Conservation (phyloP, 176 grass and related monocot genomes). For the Miscanthus lutarioriparius region DNA sequence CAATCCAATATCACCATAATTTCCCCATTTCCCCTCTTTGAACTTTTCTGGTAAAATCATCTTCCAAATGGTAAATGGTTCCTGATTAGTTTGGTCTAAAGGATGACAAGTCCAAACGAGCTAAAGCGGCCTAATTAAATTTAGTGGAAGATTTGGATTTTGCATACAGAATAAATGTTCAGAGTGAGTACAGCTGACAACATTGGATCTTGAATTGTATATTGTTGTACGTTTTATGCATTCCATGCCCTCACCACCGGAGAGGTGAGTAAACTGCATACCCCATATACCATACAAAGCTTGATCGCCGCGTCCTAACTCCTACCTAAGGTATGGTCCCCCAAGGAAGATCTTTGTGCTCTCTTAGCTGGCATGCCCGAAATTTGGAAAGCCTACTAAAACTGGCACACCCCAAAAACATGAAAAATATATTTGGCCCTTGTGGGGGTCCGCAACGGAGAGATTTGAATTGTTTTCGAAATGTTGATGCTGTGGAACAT, state of each 20-base stretch:
- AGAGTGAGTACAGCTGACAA: background rate
- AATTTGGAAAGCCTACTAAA: conserved; percentile 26
- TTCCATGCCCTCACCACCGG: background rate
- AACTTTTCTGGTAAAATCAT: background rate
- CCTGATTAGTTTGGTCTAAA: background rate
- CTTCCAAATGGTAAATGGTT: background rate
- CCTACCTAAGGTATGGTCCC: conserved; percentile 19
- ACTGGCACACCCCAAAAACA: background rate
- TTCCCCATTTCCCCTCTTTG: background rate
- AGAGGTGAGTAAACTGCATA: too few species aligned
- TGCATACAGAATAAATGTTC: background rate
- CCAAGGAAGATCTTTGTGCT: background rate
- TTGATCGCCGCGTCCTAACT: background rate
- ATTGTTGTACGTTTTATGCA: background rate
- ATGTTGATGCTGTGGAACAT: conserved; percentile 28
- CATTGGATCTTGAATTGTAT: background rate
- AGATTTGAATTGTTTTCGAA: conserved; percentile 31
- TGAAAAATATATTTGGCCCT: background rate
- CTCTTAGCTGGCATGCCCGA: background rate
- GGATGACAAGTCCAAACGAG: background rate
- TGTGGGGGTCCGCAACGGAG: background rate
- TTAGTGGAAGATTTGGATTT: background rate
- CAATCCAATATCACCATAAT: background rate
- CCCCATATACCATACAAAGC: too few species aligned
- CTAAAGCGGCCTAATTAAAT: background rate